These are phyloP conservation scores for Colletotrichum acutatum DNA, from an alignment of 2,329 filamentous ascomycete species.

Conservation along the genomic window DNA sequence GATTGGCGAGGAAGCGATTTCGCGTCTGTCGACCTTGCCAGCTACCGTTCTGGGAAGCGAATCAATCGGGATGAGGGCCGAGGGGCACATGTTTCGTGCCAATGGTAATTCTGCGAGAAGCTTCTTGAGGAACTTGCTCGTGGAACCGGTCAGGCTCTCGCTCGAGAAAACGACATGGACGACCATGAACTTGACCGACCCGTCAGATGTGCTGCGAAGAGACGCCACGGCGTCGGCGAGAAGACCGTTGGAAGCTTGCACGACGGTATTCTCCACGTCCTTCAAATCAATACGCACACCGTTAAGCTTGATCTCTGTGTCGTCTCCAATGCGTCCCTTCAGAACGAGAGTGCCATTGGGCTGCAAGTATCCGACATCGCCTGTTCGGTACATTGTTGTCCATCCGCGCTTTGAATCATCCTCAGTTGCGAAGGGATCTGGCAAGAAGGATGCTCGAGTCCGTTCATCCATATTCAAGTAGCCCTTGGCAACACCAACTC, in stretches of 20 bases:
- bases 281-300: conserved; percentile 58
- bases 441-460: background rate
- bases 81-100: conserved; percentile 49
- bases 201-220: conserved; percentile 30
- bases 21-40: conserved; percentile 23
- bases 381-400: background rate
- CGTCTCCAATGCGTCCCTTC: conserved; percentile 51
- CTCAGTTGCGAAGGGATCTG: background rate
- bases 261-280: conserved; percentile 47
- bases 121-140: conserved; percentile 27
- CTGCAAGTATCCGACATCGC: background rate
- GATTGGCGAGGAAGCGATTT: conserved; percentile 39
- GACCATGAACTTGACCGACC: conserved; percentile 39
- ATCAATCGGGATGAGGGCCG: conserved; percentile 40
- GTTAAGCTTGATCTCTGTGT: conserved; percentile 57
- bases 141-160: background rate
- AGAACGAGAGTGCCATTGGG: conserved; percentile 21
- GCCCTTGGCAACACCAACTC: conserved; percentile 43
- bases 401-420: background rate
- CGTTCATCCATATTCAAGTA: conserved; percentile 44
- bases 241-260: conserved; percentile 34
- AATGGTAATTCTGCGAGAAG: conserved; percentile 38
- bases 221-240: conserved; percentile 40
- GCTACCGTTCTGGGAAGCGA: background rate
- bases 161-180: conserved; percentile 40